A percentile compares a stretch with the other conserved stretches of the same genome.
Conservation (phyloP, 192 early-diverging fungal genomes). For the Phlyctochytrium planicorne region DNA sequence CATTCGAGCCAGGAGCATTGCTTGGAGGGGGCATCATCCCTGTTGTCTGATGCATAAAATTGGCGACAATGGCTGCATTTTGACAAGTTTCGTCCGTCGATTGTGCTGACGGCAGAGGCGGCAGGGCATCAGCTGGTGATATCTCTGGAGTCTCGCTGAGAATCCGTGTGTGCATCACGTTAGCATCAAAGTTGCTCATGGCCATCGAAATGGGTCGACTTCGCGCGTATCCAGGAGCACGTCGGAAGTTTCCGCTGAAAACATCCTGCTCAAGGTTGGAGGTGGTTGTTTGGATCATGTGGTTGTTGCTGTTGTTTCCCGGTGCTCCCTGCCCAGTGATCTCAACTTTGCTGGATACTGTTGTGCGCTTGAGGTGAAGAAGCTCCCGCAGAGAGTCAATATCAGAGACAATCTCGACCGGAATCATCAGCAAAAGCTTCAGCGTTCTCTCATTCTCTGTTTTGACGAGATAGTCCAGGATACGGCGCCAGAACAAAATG, state of each 20-base stretch:
- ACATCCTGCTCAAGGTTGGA: neutral
- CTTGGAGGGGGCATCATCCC: neutral
- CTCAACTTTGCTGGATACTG: neutral
- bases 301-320: neutral
- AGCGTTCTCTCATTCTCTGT: constrained; percentile 29
- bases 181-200: neutral
- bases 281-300: neutral
- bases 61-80: neutral
- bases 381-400: constrained; percentile 31
- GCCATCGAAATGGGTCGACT: neutral
- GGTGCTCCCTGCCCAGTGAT: no score
- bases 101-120: no score
- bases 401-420: constrained; percentile 31
- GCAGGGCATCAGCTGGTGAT: no score
- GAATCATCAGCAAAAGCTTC: constrained; percentile 30
- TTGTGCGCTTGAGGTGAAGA: constrained; percentile 17
- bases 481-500: constrained; percentile 24
- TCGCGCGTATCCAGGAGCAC: neutral
- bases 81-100: neutral
- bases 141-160: neutral
- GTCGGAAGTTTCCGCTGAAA: neutral
- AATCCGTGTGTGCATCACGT: constrained; percentile 1
- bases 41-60: neutral
- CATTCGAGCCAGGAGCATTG: neutral
- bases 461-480: constrained; percentile 27